Evolutionary conservation across 2,329 filamentous ascomycete species (phyloP), one percentile per base, ranked within the genome.

Genomic region (Sphaerostilbella broomeana): DNA sequence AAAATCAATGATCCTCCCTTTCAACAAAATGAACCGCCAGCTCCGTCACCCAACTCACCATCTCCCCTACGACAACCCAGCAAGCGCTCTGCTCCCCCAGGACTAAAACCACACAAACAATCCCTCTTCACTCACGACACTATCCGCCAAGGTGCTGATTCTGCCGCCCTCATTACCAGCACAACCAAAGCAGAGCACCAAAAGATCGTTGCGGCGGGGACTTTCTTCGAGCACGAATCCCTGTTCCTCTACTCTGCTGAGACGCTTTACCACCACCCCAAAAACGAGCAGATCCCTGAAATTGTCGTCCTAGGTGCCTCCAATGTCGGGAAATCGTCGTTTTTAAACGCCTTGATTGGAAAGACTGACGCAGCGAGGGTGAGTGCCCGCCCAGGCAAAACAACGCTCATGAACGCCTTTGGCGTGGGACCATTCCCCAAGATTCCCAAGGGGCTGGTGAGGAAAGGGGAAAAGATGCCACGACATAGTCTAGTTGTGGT

Each of bases 311-410:
- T 94, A 25, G 87, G 87, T 29, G 87, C 89, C 52, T 88, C 86
- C 48, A 94, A 94, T 56, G 86, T 88, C 28, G 87, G 87, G 55
- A 94, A 94, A 60, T 92, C 86, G 2, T 86, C 86, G 12, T 84
- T 94, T 50, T 81, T 94, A 63, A 94, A 94, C 55, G 83, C 84
- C 13, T 73, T 94, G 22, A 76, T 81, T 2, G 80, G 80, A 22
- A 48, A 52, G 3, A 45, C 51, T 17, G 52, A 56, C 17, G 57
- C 71, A 5, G 75, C 75, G 10, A 62, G 67, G 33, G 71, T 72
- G 17, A 73, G 71, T 51, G 57, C 62, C 12, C 61, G 58, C 15
- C 70, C 74, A 1, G 75, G 75, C 8, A 69, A 65, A 50, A 79
- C 75, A 2, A 67, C 60, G 22, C 65, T 68, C 20, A 68, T 79